Evolutionary conservation across 306 rosid species (phyloP), one percentile per base, ranked within the genome.

Genomic region (Abrus pulchellus): DNA sequence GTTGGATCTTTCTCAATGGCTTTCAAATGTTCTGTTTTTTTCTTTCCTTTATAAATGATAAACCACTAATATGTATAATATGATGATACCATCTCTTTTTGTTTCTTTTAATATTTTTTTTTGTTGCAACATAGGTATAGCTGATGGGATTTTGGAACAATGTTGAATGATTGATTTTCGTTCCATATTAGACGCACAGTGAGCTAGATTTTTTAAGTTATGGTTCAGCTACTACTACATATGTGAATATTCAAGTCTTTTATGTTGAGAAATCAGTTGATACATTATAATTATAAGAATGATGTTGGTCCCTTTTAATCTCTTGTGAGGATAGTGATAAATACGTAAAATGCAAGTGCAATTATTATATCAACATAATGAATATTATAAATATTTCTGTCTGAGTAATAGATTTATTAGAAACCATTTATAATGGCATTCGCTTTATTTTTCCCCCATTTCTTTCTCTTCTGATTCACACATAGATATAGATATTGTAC

Each of bases 171-270:
- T 76, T 41, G 27, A 54, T 67, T 54, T 11, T 63, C 5, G 20
- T 74, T 10, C 1, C 0, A 30, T 28, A 28, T 53, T 4, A 9
- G 50, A 40, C 10, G 30, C 30, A 74, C 10, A 30, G 5, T n/a
- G 13, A 53, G 77, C 4, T 72, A 41, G 67, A 27, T 3, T 74
- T 76, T 76, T 13, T 9, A 54, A 29, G 82, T 66, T 66, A 53
- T 53, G 82, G 77, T 79, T 79, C 70, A 68, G 62, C 61, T 57
- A 77, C 81, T 76, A 11, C 64, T 40, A 29, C 14, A 30, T 14
- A 47, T 45, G 70, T 27, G 60, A 57, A 44, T 33, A 11, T 57
- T n/a, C n/a, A 62, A 32, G 49, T 32, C 61, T 47, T 20, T 9
- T 27, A 6, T 10, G 38, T 2, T 29, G 68, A 54, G 66, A 30